Percentiles rank a stretch among this genome's conserved stretches.
Evolutionary conservation across 225 moss, liverwort and hornwort genomes (phyloP).

Genomic region (Antitrichia curtipendula): DNA sequence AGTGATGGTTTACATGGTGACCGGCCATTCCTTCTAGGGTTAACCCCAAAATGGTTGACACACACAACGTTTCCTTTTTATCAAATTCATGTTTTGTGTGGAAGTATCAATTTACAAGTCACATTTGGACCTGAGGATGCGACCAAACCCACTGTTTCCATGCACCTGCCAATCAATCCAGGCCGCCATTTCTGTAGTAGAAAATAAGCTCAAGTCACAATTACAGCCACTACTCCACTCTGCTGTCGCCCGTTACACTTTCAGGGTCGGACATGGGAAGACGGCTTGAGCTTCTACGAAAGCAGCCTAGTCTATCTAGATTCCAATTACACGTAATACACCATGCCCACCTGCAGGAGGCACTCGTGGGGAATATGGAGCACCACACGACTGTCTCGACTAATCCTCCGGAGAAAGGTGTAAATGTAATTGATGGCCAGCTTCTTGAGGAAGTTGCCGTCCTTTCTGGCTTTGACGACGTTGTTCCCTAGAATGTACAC

Average conservation of each 20-base stretch:
- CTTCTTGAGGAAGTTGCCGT: constrained; percentile 31
- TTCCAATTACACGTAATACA: constrained; percentile 42
- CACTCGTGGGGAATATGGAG: constrained; percentile 80
- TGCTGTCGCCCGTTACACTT: background rate
- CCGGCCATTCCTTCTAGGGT: too few relatives aligned
- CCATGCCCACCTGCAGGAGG: constrained; percentile 91
- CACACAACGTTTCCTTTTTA: too few relatives aligned
- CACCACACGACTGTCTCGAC: constrained; percentile 52
- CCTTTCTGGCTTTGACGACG: constrained; percentile 42
- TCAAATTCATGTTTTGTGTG: background rate
- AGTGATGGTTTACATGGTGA: too few relatives aligned
- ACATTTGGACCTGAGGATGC: background rate
- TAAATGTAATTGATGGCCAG: constrained; percentile 60
- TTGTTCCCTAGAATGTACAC: constrained; percentile 92
- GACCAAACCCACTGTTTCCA: background rate
- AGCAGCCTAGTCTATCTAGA: background rate
- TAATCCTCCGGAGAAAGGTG: constrained; percentile 49
- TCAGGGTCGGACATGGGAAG: background rate
- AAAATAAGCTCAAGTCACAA: background rate
- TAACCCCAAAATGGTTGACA: background rate
- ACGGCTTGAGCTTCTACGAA: background rate
- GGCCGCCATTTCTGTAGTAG: background rate
- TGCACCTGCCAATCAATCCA: background rate
- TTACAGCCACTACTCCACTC: background rate
- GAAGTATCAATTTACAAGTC: background rate